Evolutionary conservation across 2,329 filamentous ascomycete species (phyloP).

Genomic region (Byssochlamys sp.): DNA sequence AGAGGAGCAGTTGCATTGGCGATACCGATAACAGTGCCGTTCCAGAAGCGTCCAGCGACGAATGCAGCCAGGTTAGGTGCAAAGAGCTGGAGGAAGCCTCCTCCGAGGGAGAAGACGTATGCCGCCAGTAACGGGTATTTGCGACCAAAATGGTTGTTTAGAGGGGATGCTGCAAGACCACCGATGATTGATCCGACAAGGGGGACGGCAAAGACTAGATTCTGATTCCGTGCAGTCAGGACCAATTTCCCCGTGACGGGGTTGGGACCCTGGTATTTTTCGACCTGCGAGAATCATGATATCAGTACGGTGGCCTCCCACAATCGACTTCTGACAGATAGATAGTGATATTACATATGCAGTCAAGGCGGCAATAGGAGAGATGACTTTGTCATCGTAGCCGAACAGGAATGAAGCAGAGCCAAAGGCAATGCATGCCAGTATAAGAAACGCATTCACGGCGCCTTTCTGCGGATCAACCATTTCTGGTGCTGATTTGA

Average conservation of each 20-base stretch:
- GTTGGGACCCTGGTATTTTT: constrained; percentile 22
- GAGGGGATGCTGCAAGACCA: constrained; percentile 21
- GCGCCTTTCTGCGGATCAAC: constrained; percentile 7
- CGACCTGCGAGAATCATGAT: constrained; percentile 12
- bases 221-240: constrained; percentile 25
- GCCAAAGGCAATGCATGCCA: constrained; percentile 19
- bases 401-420: constrained; percentile 25
- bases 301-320: background rate
- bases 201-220: constrained; percentile 26
- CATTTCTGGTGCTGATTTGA: background rate
- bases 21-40: constrained; percentile 23
- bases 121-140: constrained; percentile 26
- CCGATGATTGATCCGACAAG: constrained; percentile 26
- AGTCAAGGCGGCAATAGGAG: constrained; percentile 19
- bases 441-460: constrained; percentile 17
- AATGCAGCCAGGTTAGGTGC: constrained; percentile 25
- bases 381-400: constrained; percentile 25
- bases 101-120: constrained; percentile 24
- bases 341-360: constrained; percentile 16
- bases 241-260: constrained; percentile 12
- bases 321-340: background rate
- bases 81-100: constrained; percentile 28
- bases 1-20: constrained; percentile 26
- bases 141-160: constrained; percentile 25
- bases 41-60: constrained; percentile 24